phyloP scores from a whole-genome alignment of 345 rosid genomes.

The Xanthoceras sorbifolium region DNA sequence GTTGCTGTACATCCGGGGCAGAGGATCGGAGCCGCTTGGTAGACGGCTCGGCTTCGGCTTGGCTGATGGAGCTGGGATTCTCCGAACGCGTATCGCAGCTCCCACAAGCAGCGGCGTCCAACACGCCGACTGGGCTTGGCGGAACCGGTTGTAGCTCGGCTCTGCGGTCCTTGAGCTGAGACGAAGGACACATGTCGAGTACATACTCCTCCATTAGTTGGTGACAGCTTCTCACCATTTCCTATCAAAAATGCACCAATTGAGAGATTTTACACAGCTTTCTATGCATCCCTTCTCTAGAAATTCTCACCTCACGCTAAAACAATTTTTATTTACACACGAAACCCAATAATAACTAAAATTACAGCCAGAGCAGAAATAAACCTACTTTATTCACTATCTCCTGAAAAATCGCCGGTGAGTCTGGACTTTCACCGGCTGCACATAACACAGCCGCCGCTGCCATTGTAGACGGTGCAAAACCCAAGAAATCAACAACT shows the following conservation, averaged over 20 bases:
- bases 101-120: constrained; percentile 61
- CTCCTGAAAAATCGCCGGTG: constrained; percentile 24
- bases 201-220: constrained; percentile 70
- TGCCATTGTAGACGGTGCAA: constrained; percentile 52
- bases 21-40: constrained; percentile 41
- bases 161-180: constrained; percentile 24
- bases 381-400: constrained; percentile 43
- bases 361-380: neutral
- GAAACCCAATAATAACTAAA: neutral
- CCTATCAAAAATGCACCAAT: constrained; percentile 32
- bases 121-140: constrained; percentile 62
- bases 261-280: constrained; percentile 36
- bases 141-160: constrained; percentile 38
- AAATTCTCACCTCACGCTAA: constrained; percentile 13
- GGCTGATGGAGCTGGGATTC: constrained; percentile 36
- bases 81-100: constrained; percentile 55
- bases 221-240: constrained; percentile 75
- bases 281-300: constrained; percentile 37
- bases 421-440: constrained; percentile 30
- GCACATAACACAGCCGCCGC: constrained; percentile 57
- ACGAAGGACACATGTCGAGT: constrained; percentile 59
- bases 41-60: constrained; percentile 38
- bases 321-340: constrained; percentile 15
- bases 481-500: constrained; percentile 64
- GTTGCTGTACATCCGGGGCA: constrained; percentile 48